A percentile compares a stretch with the other conserved stretches of the same genome.
phyloP scores from a whole-genome alignment of 2,329 filamentous ascomycete species.

The Canariomyces notabilis region DNA sequence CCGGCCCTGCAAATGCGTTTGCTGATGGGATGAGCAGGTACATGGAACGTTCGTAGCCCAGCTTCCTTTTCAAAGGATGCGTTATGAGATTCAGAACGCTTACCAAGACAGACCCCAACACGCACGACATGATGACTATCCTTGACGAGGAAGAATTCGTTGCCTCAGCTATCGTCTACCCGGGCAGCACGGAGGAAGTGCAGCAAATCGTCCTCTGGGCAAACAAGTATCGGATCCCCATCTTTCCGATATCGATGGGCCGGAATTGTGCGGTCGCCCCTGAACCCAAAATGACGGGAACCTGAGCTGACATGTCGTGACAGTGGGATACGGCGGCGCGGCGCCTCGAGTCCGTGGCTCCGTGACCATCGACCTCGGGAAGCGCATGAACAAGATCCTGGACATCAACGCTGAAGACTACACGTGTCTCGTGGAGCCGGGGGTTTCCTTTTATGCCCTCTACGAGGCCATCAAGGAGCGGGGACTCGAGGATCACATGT shows the following conservation, averaged over 20 bases:
- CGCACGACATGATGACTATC: constrained; percentile 39
- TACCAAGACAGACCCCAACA: constrained; percentile 31
- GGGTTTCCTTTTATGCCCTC: constrained; percentile 49
- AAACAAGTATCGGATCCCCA: constrained; percentile 41
- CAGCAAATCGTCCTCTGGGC: constrained; percentile 41
- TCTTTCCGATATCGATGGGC: constrained; percentile 46
- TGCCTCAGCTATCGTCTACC: constrained; percentile 40
- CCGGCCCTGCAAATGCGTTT: neutral
- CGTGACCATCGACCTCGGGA: constrained; percentile 46
- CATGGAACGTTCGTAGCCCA: constrained; percentile 17
- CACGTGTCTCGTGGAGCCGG: constrained; percentile 50
- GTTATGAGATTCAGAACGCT: neutral
- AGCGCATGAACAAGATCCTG: constrained; percentile 49
- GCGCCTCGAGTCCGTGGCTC: constrained; percentile 48
- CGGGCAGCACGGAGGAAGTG: constrained; percentile 41
- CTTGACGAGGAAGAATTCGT: constrained; percentile 43
- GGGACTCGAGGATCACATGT: constrained; percentile 34
- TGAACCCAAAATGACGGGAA: neutral
- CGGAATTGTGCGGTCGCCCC: constrained; percentile 34
- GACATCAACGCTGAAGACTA: constrained; percentile 47
- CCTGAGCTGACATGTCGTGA: neutral
- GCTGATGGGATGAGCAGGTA: constrained; percentile 7
- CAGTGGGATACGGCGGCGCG: constrained; percentile 48
- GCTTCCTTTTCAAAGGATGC: constrained; percentile 3
- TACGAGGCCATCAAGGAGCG: constrained; percentile 42